Percentiles rank a stretch among this genome's conserved stretches.
Evolutionary conservation across 306 rosid species (phyloP).

Genomic region (Corylus americana): DNA sequence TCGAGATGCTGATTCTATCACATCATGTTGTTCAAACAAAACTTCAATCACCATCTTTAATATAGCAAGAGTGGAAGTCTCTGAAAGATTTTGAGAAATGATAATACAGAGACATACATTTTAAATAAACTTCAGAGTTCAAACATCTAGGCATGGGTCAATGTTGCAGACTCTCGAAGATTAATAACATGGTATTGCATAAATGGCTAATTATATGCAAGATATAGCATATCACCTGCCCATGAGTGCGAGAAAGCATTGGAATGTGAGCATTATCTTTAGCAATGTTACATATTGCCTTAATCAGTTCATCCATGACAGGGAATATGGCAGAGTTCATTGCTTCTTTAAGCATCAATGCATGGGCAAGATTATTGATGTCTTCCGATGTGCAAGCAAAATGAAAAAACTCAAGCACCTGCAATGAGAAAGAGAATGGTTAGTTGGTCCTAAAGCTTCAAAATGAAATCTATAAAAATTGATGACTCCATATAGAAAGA

Average conservation of each 20-base stretch:
- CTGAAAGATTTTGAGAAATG: slow-evolving; percentile 2
- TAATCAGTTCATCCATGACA: slow-evolving; percentile 58
- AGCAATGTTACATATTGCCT: slow-evolving; percentile 59
- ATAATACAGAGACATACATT: background rate
- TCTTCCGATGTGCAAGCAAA: slow-evolving; percentile 94
- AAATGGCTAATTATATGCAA: slow-evolving; percentile 19
- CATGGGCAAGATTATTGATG: slow-evolving; percentile 89
- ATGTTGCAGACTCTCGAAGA: slow-evolving; percentile 6
- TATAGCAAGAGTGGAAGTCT: background rate
- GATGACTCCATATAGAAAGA: slow-evolving; percentile 11
- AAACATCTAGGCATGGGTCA: slow-evolving; percentile 7
- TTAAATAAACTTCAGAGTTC: background rate
- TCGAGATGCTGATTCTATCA: slow-evolving; percentile 9
- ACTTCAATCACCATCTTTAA: background rate
- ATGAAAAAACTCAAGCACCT: slow-evolving; percentile 93
- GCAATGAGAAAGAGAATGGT: slow-evolving; percentile 10
- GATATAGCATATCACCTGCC: slow-evolving; percentile 58
- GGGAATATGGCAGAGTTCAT: slow-evolving; percentile 62
- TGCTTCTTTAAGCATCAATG: slow-evolving; percentile 82
- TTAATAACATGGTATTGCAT: slow-evolving; percentile 1
- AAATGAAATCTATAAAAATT: slow-evolving; percentile 10
- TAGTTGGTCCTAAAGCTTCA: background rate
- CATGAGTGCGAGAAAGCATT: slow-evolving; percentile 92
- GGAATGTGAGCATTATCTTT: slow-evolving; percentile 68
- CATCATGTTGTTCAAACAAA: background rate